Percentiles rank a stretch among this genome's conserved stretches.
These are phyloP conservation scores for Boletus pseudo-olivaceus DNA, from an alignment of 768 basidiomycete species.

Conservation along the genomic window DNA sequence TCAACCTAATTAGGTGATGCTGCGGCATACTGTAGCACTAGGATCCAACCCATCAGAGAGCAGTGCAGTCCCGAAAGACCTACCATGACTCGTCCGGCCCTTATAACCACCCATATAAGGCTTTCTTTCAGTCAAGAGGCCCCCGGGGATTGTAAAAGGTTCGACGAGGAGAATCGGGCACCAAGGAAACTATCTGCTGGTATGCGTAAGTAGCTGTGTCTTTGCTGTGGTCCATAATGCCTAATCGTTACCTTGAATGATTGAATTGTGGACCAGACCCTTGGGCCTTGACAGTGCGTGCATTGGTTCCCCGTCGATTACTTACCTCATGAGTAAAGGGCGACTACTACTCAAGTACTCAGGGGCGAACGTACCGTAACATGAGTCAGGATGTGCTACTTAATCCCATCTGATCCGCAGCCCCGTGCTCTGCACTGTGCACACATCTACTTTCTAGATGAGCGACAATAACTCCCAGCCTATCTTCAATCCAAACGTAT, in stretches of 20 bases:
- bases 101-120: neutral
- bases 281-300: neutral
- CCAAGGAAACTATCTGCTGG: neutral
- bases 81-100: too few species aligned
- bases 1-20: too few species aligned
- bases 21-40: too few species aligned
- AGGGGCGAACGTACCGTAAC: neutral
- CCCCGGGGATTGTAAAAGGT: too few species aligned
- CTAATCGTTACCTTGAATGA: neutral
- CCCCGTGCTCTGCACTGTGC: neutral
- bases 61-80: too few species aligned
- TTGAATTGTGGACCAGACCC: neutral
- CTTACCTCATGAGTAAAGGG: neutral
- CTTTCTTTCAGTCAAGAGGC: neutral
- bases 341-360: neutral
- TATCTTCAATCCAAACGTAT: conserved; percentile 20
- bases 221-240: neutral
- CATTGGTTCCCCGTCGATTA: neutral
- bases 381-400: neutral
- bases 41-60: too few species aligned
- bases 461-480: neutral
- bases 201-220: neutral
- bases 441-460: neutral
- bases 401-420: neutral
- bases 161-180: neutral